Percentiles rank a stretch among this genome's conserved stretches.
phyloP scores from a whole-genome alignment of 805 yeast genomes.

The Candida dajiaensis region DNA sequence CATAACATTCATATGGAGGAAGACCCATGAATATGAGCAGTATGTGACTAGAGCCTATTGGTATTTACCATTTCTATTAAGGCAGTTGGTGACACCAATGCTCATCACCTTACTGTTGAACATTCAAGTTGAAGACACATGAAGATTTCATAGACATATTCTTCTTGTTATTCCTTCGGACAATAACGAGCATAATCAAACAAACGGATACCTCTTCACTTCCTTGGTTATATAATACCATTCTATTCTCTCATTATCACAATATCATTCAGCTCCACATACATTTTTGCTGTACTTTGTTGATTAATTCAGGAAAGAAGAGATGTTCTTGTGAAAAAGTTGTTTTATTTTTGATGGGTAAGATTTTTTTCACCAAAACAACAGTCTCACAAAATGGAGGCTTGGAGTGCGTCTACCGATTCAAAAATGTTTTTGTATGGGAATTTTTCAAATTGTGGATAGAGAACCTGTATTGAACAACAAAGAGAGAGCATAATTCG shows the following conservation, averaged over 20 bases:
- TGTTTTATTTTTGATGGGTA: conserved; percentile 1
- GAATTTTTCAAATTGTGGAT: neutral
- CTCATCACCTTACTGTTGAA: too few species aligned
- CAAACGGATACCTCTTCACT: neutral
- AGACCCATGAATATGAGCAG: too few species aligned
- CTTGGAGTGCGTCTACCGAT: neutral
- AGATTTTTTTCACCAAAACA: conserved; percentile 8
- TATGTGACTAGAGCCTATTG: too few species aligned
- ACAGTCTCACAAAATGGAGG: conserved; percentile 1
- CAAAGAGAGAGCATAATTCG: neutral
- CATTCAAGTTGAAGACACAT: neutral
- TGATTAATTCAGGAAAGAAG: conserved; percentile 8
- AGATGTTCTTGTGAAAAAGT: neutral
- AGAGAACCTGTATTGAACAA: neutral
- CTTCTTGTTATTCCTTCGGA: neutral
- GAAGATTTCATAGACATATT: neutral
- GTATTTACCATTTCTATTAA: too few species aligned
- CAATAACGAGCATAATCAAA: neutral
- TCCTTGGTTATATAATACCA: neutral
- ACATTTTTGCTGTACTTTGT: conserved; percentile 23
- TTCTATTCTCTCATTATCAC: neutral
- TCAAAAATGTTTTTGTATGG: neutral
- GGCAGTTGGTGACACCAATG: too few species aligned
- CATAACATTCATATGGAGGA: too few species aligned
- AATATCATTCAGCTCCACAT: conserved; percentile 10